Conservation (phyloP, 768 basidiomycete species). For the Hysterangium stoloniferum region DNA sequence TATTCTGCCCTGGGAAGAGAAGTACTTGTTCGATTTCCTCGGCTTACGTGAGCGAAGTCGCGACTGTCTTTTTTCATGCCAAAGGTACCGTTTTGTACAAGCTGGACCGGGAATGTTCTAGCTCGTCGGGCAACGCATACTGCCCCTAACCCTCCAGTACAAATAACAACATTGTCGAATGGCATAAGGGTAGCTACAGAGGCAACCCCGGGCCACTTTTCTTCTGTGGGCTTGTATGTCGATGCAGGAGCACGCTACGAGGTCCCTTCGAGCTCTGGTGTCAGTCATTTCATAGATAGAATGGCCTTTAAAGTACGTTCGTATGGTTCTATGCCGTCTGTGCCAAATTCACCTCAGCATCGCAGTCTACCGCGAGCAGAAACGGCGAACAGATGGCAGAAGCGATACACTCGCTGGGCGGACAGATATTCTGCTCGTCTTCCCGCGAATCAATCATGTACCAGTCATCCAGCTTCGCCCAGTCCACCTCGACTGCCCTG, state of each 20-base stretch:
- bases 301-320: slow-evolving; percentile 88
- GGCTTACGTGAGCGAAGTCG: too few relatives aligned
- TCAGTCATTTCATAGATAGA: slow-evolving; percentile 87
- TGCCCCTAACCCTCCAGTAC: slow-evolving; percentile 29
- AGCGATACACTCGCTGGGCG: slow-evolving; percentile 78
- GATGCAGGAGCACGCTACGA: slow-evolving; percentile 94
- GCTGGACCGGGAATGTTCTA: neutral
- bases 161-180: slow-evolving; percentile 84
- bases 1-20: too few relatives aligned
- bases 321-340: neutral
- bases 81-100: neutral
- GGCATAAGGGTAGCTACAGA: slow-evolving; percentile 90
- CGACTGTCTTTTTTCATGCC: slow-evolving; percentile 10
- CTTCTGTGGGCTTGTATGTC: slow-evolving; percentile 86
- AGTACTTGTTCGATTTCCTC: too few relatives aligned
- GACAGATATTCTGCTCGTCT: slow-evolving; percentile 86
- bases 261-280: slow-evolving; percentile 59
- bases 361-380: slow-evolving; percentile 65
- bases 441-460: slow-evolving; percentile 96
- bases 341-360: neutral
- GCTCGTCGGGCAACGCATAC: slow-evolving; percentile 2
- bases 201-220: slow-evolving; percentile 86
- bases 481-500: slow-evolving; percentile 72
- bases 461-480: slow-evolving; percentile 90
- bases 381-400: slow-evolving; percentile 71